Base-by-base conservation (phyloP, 148 eudicot genomes). In the Rhododendron henanense region DNA sequence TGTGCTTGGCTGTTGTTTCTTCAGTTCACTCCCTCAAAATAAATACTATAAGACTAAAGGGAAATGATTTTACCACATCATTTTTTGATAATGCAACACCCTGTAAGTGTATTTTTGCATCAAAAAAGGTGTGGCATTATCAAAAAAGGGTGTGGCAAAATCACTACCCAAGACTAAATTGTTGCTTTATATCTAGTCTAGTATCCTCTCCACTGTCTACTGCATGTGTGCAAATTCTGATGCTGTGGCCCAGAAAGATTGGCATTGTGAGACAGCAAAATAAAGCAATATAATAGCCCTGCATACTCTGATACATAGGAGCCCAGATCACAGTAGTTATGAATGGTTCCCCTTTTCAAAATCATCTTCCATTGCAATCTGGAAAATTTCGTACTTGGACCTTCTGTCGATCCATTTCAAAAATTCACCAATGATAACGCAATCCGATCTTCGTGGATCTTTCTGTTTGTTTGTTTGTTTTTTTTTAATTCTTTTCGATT, bases 211-310 rank as follows among this genome's bases (percentile, higher is more conserved):
- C 76, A 31, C 39, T 28, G 39, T 31, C 76, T 28, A 11, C 8
- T 33, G 76, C 19, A 71, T 33, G 8, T 14, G 41, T 71, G 76
- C 39, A 14, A 5, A 28, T 4, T 13, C 39, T 13, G 76, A 31
- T 71, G 39, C 76, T 31, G 10, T 71, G 76, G 76, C 76, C 41
- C 76, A 28, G 76, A 71, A 71, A 71, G 76, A 71, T 71, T 71
- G 39, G 39, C 41, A 31, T 71, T 5, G 37, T 33, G 76, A 13
- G 19, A 31, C 6, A 71, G 39, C 76, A 71, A 71, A 31, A 18
- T 13, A 71, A 31, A 71, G 76, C 76, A 31, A 33, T 71, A 71
- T 71, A 33, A 33, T 33, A 71, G 76, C 19, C 39, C 76, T 71
- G 18, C 76, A 71, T 31, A 31, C 15, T 31, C 41, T 71, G 76